These are phyloP conservation scores for Coemansia sp. DNA, from an alignment of 192 early-diverging fungal genomes.

Conservation along the genomic window DNA sequence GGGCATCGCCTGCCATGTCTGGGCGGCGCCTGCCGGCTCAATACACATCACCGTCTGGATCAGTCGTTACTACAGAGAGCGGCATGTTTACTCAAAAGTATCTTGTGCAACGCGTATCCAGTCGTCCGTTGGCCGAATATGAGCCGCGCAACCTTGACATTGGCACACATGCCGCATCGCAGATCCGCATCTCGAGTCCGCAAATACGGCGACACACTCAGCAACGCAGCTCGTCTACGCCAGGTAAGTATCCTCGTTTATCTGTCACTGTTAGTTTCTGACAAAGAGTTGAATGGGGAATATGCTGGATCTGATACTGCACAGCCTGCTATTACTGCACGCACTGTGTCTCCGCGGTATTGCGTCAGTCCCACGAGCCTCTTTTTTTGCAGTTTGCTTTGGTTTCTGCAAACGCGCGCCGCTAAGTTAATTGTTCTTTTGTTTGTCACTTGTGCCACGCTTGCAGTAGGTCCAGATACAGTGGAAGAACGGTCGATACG, in stretches of 20 bases:
- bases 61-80: constrained; percentile 8
- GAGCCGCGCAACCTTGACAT: constrained; percentile 14
- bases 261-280: neutral
- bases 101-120: constrained; percentile 36
- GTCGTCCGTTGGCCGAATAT: constrained; percentile 8
- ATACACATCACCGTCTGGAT: constrained; percentile 16
- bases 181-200: constrained; percentile 48
- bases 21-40: constrained; percentile 17
- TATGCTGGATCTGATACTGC: constrained; percentile 1
- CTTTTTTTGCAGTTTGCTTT: neutral
- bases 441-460: constrained; percentile 8
- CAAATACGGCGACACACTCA: constrained; percentile 26
- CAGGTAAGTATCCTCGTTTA: constrained; percentile 28
- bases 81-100: constrained; percentile 37
- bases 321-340: neutral
- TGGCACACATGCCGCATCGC: constrained; percentile 18
- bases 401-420: neutral
- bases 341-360: constrained; percentile 2
- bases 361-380: neutral
- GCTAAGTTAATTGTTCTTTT: constrained; percentile 3
- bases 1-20: constrained; percentile 18
- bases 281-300: neutral
- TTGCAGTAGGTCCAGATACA: constrained; percentile 13
- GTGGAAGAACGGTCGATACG: constrained; percentile 19
- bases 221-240: constrained; percentile 16